Evolutionary conservation across 2,329 filamentous ascomycete species (phyloP).

Genomic region (Colletotrichum gloeosporioides): DNA sequence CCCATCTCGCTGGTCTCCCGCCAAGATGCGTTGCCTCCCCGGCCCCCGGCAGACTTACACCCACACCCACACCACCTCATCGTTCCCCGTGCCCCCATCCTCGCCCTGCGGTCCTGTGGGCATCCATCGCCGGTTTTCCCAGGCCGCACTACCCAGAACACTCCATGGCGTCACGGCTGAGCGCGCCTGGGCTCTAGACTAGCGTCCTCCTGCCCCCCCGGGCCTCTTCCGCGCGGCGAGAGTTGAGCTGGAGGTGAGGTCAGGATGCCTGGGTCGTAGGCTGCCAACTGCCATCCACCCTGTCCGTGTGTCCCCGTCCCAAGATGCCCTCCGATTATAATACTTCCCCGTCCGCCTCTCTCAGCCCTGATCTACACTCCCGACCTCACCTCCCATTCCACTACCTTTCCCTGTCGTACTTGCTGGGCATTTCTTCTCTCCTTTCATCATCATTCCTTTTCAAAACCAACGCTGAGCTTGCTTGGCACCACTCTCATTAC

Average conservation of each 20-base stretch:
- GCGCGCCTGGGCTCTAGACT: constrained; percentile 2
- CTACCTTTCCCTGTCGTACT: constrained; percentile 25
- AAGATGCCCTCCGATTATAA: constrained; percentile 15
- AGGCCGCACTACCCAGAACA: background rate
- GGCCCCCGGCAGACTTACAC: background rate
- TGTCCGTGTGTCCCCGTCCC: background rate
- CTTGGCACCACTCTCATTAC: constrained; percentile 42
- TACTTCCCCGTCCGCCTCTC: constrained; percentile 1
- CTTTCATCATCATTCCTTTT: constrained; percentile 16
- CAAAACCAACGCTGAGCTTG: constrained; percentile 26
- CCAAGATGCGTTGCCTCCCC: background rate
- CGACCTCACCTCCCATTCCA: constrained; percentile 17
- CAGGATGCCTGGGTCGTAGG: background rate
- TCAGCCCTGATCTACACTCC: background rate
- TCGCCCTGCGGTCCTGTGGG: constrained; percentile 3
- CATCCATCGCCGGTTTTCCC: background rate
- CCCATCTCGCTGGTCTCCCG: background rate
- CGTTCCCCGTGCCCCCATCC: background rate
- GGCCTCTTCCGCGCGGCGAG: background rate
- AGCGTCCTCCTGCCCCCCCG: constrained; percentile 4
- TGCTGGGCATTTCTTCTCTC: constrained; percentile 23
- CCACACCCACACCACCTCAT: background rate
- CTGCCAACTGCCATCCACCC: constrained; percentile 4
- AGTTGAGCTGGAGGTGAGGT: background rate
- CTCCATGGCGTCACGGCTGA: constrained; percentile 21